Base-by-base conservation (phyloP, 2,329 filamentous ascomycete genomes). In the Botrytis byssoidea region DNA sequence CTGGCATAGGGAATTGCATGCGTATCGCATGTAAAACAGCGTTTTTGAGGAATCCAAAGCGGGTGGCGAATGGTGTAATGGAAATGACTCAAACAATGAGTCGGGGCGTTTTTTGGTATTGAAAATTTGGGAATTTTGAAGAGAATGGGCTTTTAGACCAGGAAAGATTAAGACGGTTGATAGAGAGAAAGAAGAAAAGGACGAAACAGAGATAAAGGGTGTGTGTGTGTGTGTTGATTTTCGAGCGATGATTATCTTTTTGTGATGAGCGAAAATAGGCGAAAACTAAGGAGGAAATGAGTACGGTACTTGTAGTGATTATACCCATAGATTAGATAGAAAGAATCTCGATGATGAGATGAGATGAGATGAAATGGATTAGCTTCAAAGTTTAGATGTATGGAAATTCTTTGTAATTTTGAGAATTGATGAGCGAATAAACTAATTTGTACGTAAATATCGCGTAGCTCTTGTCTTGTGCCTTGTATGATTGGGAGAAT, bases 41-140 rank as follows among this genome's bases (percentile, higher is more conserved):
- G 18, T 67, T 46, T n/a, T 51, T n/a, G 48, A n/a, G 48, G 25
- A 51, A 51, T 51, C 2, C 12, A 12, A 40, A 40, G 46, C 46
- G 46, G 40, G 65, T 40, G 65, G 65, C 65, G 65, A 51, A 55
- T 40, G 65, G 65, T 55, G 65, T 29, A 67, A 67, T 18, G 25
- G 65, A 20, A 44, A 67, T 67, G 14, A 29, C 25, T 25, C 37
- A 10, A 67, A 55, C 29, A 67, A 35, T 29, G 48, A 18, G 65
- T 18, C 35, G 59, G 59, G 59, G 35, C 35, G 14, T 61, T 61
- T 40, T 61, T 59, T 61, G 35, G 35, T 9, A 25, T 61, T 18
- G 12, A n/a, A 37, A 40, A n/a, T 61, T 40, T n/a, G 35, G 32
- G 14, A 37, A n/a, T 16, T 3, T 14, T 8, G 20, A 37, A 22